Percentiles rank a stretch among this genome's conserved stretches.
Evolutionary conservation across 306 rosid species (phyloP).

Genomic region (Fagus crenata): DNA sequence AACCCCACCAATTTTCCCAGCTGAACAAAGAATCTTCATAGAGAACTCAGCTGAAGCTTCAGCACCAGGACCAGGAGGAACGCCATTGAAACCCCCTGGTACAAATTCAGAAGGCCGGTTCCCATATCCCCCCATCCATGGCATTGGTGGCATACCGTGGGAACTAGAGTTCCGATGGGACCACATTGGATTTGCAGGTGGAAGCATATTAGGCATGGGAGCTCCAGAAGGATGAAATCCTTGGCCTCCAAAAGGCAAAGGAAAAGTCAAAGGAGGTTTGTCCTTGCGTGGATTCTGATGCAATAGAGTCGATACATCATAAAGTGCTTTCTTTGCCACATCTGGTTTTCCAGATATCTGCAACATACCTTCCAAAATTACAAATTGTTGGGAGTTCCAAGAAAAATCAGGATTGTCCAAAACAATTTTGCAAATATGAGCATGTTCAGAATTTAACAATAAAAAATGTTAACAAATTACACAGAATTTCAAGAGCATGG

Average conservation of each 20-base stretch:
- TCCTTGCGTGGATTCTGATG: slow-evolving; percentile 45
- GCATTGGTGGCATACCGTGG: slow-evolving; percentile 20
- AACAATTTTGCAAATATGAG: slow-evolving; percentile 1
- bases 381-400: slow-evolving; percentile 2
- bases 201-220: slow-evolving; percentile 19
- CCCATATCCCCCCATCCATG: slow-evolving; percentile 27
- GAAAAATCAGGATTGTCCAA: background rate
- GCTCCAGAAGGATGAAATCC: slow-evolving; percentile 29
- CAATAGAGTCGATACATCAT: slow-evolving; percentile 34
- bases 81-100: slow-evolving; percentile 18
- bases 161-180: slow-evolving; percentile 16
- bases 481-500: background rate
- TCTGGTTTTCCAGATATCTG: slow-evolving; percentile 42
- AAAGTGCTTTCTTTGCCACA: slow-evolving; percentile 38
- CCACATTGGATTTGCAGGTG: slow-evolving; percentile 33
- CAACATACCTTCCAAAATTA: slow-evolving; percentile 23
- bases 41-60: slow-evolving; percentile 39
- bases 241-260: slow-evolving; percentile 31
- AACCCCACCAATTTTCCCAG: slow-evolving; percentile 44
- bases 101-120: slow-evolving; percentile 18
- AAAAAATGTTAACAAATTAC: too few relatives aligned
- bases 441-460: background rate
- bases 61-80: slow-evolving; percentile 25
- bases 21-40: slow-evolving; percentile 35
- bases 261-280: slow-evolving; percentile 18